Evolutionary conservation across 2,329 filamentous ascomycete genomes (phyloP), one percentile per base, ranked within the genome.

Genomic region (Chaetomium olivaceum): DNA sequence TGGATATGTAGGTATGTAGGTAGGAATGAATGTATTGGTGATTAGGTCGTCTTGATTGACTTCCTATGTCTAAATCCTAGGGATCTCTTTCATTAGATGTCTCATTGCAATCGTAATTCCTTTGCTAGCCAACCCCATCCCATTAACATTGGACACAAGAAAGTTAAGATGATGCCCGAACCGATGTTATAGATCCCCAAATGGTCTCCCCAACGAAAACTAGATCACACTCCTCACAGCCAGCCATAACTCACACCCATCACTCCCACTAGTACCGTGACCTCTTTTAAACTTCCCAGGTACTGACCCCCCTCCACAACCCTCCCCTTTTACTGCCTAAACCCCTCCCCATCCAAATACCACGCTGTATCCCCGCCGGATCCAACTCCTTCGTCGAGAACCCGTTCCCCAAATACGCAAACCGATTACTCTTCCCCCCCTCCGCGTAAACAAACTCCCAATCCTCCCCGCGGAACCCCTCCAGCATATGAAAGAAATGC

Each of bases 401-500:
- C 0, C 83, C 83, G 58, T 85, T 85, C 9, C 83, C 83, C 9
- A 85, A 74, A 65, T 83, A 85, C n/a, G 69, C 73, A 68, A 84
- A 85, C 36, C 82, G 74, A 68, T 85, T 85, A 63, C 69, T 67
- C 66, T 67, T 73, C 31, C n/a, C 54, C 31, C 11, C 19, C 16
- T 11, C 31, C 54, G 79, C 76, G 51, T 82, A 81, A 25, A 80
- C 76, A 68, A 83, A 85, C 55, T 85, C 82, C 77, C 79, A 86
- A 69, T 86, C 81, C 72, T 85, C 83, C 21, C 79, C 80, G 48
- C 83, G 75, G 66, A 85, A 80, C 8, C 73, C 71, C 69, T 82
- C 80, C 25, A 86, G 76, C 80, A 84, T 84, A 67, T 83, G 80
- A 72, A 84, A 81, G 73, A 84, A 84, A 70, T 85, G 82, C 60